Evolutionary conservation across 169 alveolate species (phyloP).

Genomic region (Plasmodium cynomolgi): DNA sequence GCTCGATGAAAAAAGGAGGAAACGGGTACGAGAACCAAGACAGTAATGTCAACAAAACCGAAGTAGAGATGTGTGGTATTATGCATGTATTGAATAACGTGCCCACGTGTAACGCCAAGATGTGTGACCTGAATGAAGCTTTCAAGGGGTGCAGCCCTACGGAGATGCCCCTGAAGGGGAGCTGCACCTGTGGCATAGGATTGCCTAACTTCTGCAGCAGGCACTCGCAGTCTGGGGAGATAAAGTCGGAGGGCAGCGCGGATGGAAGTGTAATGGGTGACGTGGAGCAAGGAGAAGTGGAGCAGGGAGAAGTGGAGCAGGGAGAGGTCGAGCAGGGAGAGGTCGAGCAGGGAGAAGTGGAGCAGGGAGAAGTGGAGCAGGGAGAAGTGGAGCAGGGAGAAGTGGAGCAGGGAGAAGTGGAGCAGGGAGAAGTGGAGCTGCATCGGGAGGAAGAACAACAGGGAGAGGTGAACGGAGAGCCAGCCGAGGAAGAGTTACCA

Average conservation of each 20-base stretch:
- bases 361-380: not conserved
- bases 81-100: constrained; percentile 17
- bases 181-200: not conserved
- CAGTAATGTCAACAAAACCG: not conserved
- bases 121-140: constrained; percentile 6
- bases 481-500: not conserved
- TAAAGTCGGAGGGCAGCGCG: not conserved
- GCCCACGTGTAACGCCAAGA: not conserved
- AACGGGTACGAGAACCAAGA: not conserved
- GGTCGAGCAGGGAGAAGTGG: not conserved
- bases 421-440: not conserved
- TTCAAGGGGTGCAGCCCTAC: not conserved
- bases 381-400: not conserved
- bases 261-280: not conserved
- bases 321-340: not conserved
- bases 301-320: not conserved
- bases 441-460: not conserved
- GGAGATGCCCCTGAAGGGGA: not conserved
- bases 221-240: not conserved
- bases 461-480: not conserved
- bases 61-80: constrained; percentile 13
- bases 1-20: not conserved
- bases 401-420: not conserved
- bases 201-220: not conserved
- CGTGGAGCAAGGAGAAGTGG: not conserved